phyloP scores from a whole-genome alignment of 306 rosid species.

The Clitoria ternatea region DNA sequence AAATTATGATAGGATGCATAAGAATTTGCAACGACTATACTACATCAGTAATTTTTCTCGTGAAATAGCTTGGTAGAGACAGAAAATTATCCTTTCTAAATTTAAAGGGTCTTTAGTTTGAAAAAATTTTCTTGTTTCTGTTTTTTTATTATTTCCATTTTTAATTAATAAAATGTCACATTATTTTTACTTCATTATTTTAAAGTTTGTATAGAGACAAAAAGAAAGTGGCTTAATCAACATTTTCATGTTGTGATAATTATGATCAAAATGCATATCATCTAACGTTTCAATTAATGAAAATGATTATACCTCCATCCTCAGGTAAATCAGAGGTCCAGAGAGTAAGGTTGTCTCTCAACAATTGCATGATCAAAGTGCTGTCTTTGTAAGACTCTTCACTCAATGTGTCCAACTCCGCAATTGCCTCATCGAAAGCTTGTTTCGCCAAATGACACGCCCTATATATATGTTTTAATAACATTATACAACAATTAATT shows the following conservation, averaged over 20 bases:
- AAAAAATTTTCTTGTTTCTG: no score
- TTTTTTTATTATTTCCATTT: no score
- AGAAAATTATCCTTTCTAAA: no score
- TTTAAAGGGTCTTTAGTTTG: no score
- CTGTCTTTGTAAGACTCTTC: constrained; percentile 98
- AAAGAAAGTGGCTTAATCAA: neutral
- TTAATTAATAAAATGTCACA: no score
- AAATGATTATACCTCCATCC: constrained; percentile 78
- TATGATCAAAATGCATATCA: neutral
- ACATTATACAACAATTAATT: no score
- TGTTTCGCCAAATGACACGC: constrained; percentile 96
- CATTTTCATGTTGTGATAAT: neutral
- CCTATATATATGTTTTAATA: constrained; percentile 55
- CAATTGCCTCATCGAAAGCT: constrained; percentile 96
- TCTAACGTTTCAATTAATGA: constrained; percentile 5
- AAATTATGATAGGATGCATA: no score
- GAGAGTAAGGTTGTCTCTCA: constrained; percentile 96
- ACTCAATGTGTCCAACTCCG: constrained; percentile 85
- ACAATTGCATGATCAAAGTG: constrained; percentile 92
- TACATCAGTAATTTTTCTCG: no score
- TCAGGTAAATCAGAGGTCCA: constrained; percentile 99
- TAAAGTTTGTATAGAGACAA: no score
- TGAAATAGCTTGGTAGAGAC: no score
- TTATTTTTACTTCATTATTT: no score
- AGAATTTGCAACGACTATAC: no score